Evolutionary conservation across 768 basidiomycete species (phyloP), one percentile per base, ranked within the genome.

Genomic region (Lactarius pseudohatsudake): DNA sequence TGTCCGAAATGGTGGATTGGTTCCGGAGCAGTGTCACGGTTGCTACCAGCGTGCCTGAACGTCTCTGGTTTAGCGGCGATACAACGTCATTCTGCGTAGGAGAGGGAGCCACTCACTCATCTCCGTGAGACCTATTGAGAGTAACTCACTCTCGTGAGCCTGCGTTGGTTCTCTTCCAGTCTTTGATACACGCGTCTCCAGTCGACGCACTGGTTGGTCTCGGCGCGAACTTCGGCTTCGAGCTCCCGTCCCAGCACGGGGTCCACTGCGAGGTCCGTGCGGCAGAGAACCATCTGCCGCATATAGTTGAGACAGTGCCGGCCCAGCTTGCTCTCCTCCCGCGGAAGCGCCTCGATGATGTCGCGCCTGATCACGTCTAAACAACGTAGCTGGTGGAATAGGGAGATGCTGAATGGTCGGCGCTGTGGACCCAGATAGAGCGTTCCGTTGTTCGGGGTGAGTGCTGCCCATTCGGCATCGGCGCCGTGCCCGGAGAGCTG

Each of bases 381-480:
- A 64, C 80, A 81, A 28, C 78, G 77, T 0, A 81, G 72, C 41
- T 78, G 75, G 71, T 81, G 80, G 45, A 81, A 75, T 71, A 81
- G 76, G 38, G 75, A 63, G 36, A 80, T 67, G 10, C 76, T 76
- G 67, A 76, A 79, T 2, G 79, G 75, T 45, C 57, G 57, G 28
- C 65, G 69, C 4, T 73, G 32, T 9, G 62, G 59, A 0, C 76
- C 75, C 18, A 77, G 67, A 47, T 76, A 69, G 34, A 77, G 56
- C 30, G 74, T 59, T 32, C 75, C 74, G 26, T 71, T 57, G 16
- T 67, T 66, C 16, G 75, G 73, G 5, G 71, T 69, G 59, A 76
- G 72, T 18, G 72, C 63, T 7, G 66, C 64, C 75, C 75, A 75
- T 50, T 75, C 62, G 34, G 59, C 61, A 41, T 66, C 57, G 41